Conservation (phyloP, 75 land plant genomes). For the Selaginella moellendorffii region DNA sequence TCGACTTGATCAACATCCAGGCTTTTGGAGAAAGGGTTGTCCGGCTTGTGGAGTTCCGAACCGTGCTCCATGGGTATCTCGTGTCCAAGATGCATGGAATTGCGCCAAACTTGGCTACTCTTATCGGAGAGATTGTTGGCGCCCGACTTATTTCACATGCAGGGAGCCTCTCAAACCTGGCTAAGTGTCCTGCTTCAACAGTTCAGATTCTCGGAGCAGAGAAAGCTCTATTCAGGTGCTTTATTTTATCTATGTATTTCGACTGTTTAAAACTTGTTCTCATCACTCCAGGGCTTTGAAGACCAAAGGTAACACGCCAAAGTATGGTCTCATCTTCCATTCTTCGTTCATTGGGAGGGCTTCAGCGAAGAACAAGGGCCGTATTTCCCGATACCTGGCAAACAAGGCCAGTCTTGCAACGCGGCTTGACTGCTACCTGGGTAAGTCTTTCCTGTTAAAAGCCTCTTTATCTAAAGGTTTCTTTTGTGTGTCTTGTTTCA, state of each 20-base stretch:
- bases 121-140: constrained; percentile 97
- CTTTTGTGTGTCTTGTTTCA: too few species aligned
- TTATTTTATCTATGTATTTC: neutral
- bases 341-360: constrained; percentile 94
- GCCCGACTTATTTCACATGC: constrained; percentile 99
- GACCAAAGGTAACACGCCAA: constrained; percentile 83
- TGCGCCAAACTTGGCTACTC: constrained; percentile 83
- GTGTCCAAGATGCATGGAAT: constrained; percentile 87
- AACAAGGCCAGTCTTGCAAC: constrained; percentile 95
- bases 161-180: constrained; percentile 94
- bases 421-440: constrained; percentile 86
- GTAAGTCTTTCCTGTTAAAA: too few species aligned
- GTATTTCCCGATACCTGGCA: constrained; percentile 92
- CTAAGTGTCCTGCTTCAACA: constrained; percentile 92
- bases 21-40: constrained; percentile 75
- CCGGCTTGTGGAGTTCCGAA: constrained; percentile 71
- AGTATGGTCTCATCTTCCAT: constrained; percentile 93
- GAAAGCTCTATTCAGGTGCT: constrained; percentile 92
- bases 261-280: too few species aligned
- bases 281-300: constrained; percentile 54
- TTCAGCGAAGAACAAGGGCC: constrained; percentile 74
- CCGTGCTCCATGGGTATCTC: constrained; percentile 68
- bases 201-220: constrained; percentile 99
- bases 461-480: too few species aligned
- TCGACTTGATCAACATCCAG: constrained; percentile 81